Evolutionary conservation across 1,139 yeast species (phyloP).

Genomic region (Tardiomyces depauwii): DNA sequence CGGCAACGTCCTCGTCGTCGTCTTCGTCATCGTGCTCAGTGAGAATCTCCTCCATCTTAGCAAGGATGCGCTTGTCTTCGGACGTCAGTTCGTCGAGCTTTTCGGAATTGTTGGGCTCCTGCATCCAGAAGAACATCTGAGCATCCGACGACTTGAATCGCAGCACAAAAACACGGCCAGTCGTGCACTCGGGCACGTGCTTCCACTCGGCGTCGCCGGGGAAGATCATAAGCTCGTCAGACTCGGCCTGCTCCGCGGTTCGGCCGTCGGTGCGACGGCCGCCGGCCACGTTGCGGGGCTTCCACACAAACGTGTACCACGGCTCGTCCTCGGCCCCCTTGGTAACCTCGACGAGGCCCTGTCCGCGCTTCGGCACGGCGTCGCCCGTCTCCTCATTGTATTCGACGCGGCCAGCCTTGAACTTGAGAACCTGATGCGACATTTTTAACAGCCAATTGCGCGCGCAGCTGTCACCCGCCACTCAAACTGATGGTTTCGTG

Average conservation of each 20-base stretch:
- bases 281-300: slow-evolving; percentile 32
- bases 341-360: slow-evolving; percentile 60
- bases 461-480: no score
- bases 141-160: slow-evolving; percentile 78
- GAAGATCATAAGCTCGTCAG: slow-evolving; percentile 57
- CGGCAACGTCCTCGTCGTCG: slow-evolving; percentile 36
- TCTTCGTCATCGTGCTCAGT: slow-evolving; percentile 31
- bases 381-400: slow-evolving; percentile 57
- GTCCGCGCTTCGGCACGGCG: slow-evolving; percentile 68
- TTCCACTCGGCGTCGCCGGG: slow-evolving; percentile 91
- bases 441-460: background rate
- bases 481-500: no score
- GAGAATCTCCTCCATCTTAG: slow-evolving; percentile 45
- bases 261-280: slow-evolving; percentile 16
- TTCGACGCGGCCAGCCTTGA: slow-evolving; percentile 81
- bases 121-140: slow-evolving; percentile 83
- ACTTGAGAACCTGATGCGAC: slow-evolving; percentile 17
- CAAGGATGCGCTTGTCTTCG: slow-evolving; percentile 46
- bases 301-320: slow-evolving; percentile 51
- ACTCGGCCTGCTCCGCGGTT: slow-evolving; percentile 29
- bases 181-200: slow-evolving; percentile 58
- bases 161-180: slow-evolving; percentile 80
- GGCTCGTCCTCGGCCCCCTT: slow-evolving; percentile 48
- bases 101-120: slow-evolving; percentile 55
- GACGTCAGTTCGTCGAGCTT: slow-evolving; percentile 45